A percentile compares a stretch with the other conserved stretches of the same genome.
These are phyloP conservation scores for Paraphoma chrysanthemicola DNA, from an alignment of 2,329 filamentous ascomycete species.

Conservation along the genomic window DNA sequence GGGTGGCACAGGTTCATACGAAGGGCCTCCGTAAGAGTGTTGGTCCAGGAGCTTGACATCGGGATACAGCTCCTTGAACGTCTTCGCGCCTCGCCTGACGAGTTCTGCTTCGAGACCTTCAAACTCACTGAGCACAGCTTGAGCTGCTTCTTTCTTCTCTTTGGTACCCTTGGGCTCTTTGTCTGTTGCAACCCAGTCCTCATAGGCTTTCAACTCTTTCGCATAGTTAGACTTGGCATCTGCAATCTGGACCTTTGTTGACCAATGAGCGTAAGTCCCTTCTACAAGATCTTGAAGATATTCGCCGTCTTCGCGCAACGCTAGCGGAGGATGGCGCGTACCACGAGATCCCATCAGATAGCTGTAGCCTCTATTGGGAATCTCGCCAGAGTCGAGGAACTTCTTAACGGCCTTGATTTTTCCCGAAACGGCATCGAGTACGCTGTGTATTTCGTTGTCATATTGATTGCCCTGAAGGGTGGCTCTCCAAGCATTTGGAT, in stretches of 20 bases:
- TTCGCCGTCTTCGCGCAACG: slow-evolving; percentile 51
- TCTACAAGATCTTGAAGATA: slow-evolving; percentile 61
- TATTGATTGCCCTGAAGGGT: slow-evolving; percentile 36
- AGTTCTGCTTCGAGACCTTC: slow-evolving; percentile 64
- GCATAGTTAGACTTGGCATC: slow-evolving; percentile 47
- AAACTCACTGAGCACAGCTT: slow-evolving; percentile 59
- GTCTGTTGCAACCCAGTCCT: slow-evolving; percentile 21
- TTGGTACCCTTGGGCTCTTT: slow-evolving; percentile 39
- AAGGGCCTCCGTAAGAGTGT: neutral
- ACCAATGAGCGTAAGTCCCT: slow-evolving; percentile 67
- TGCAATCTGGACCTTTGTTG: slow-evolving; percentile 53
- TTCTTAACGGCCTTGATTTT: slow-evolving; percentile 52
- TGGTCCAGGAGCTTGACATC: slow-evolving; percentile 10
- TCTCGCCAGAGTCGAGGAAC: slow-evolving; percentile 14
- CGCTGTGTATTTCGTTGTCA: slow-evolving; percentile 50
- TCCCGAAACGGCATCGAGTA: slow-evolving; percentile 67
- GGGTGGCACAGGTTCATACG: slow-evolving; percentile 8
- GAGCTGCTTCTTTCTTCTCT: slow-evolving; percentile 65
- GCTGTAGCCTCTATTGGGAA: neutral
- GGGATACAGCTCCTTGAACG: slow-evolving; percentile 70
- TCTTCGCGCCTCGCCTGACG: slow-evolving; percentile 67
- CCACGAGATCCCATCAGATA: neutral
- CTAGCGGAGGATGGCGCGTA: slow-evolving; percentile 5
- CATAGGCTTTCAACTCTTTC: slow-evolving; percentile 41
- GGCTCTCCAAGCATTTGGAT: slow-evolving; percentile 44